A percentile compares a stretch with the other conserved stretches of the same genome.
phyloP scores from a whole-genome alignment of 495 filamentous ascomycete genomes.

The Xylaria castorea region DNA sequence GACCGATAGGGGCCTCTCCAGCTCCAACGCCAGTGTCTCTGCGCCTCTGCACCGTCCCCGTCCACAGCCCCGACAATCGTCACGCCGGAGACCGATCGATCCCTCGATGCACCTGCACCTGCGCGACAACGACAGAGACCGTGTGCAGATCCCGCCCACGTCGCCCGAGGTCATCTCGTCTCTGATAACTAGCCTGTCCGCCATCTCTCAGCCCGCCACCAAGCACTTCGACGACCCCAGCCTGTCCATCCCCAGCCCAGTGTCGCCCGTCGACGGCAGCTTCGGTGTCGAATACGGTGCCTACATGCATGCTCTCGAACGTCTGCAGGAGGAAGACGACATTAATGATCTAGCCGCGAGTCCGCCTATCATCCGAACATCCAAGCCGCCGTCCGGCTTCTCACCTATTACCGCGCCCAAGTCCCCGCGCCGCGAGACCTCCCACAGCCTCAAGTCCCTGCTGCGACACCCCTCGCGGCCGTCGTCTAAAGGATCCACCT shows the following conservation, averaged over 20 bases:
- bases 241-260: conserved; percentile 55
- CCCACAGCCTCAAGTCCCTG: conserved; percentile 41
- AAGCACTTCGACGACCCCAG: conserved; percentile 72
- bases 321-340: conserved; percentile 64
- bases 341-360: conserved; percentile 70
- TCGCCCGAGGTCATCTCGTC: conserved; percentile 94
- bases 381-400: conserved; percentile 78
- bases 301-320: conserved; percentile 51
- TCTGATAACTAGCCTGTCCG: conserved; percentile 88
- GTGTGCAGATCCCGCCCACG: conserved; percentile 63
- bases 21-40: conserved; percentile 5
- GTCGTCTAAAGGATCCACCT: conserved; percentile 58
- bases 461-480: conserved; percentile 54
- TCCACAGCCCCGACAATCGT: conserved; percentile 42
- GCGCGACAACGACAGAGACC: conserved; percentile 41
- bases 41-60: conserved; percentile 41
- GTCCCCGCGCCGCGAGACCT: conserved; percentile 55
- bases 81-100: conserved; percentile 47
- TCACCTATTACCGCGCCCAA: conserved; percentile 69
- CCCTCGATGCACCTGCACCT: conserved; percentile 40
- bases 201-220: conserved; percentile 78
- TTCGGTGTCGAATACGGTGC: conserved; percentile 77
- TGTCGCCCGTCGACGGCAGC: conserved; percentile 55
- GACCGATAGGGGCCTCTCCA: conserved; percentile 9
- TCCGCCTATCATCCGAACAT: conserved; percentile 83